phyloP scores from a whole-genome alignment of 768 basidiomycete species.

The Butyriboletus loyo region DNA sequence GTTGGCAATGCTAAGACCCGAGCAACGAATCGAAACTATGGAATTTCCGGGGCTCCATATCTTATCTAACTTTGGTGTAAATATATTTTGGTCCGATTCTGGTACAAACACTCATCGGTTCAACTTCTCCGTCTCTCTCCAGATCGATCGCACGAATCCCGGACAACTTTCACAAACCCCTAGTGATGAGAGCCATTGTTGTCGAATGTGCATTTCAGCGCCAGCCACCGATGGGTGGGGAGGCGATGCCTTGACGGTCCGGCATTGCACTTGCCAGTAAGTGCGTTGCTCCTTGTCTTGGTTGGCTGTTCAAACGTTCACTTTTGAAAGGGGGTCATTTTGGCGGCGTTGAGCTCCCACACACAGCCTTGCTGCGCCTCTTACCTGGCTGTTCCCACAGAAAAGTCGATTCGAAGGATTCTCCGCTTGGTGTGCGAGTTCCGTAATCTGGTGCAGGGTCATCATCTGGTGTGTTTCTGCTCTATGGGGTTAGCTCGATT shows the following conservation, averaged over 20 bases:
- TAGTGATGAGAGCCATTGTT: not conserved
- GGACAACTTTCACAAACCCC: not conserved
- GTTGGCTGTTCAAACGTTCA: not conserved
- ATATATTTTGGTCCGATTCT: not conserved
- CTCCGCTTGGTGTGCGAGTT: not conserved
- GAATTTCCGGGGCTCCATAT: too few species aligned
- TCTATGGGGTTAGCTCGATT: not conserved
- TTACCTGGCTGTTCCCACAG: constrained; percentile 4
- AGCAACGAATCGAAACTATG: too few species aligned
- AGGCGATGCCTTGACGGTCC: not conserved
- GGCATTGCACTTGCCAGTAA: constrained; percentile 1
- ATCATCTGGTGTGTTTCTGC: not conserved
- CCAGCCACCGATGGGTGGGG: not conserved
- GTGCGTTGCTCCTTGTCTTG: not conserved
- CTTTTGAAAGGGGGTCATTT: not conserved
- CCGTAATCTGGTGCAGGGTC: not conserved
- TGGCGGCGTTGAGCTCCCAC: not conserved
- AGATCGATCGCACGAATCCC: too few species aligned
- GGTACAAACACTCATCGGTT: not conserved
- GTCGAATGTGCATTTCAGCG: not conserved
- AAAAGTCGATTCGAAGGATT: not conserved
- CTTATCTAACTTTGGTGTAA: not conserved
- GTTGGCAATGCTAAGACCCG: too few species aligned
- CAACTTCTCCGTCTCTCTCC: too few species aligned
- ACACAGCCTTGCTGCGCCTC: constrained; percentile 13